phyloP scores from a whole-genome alignment of 495 filamentous ascomycete genomes.

The Annulohypoxylon maeteangense region DNA sequence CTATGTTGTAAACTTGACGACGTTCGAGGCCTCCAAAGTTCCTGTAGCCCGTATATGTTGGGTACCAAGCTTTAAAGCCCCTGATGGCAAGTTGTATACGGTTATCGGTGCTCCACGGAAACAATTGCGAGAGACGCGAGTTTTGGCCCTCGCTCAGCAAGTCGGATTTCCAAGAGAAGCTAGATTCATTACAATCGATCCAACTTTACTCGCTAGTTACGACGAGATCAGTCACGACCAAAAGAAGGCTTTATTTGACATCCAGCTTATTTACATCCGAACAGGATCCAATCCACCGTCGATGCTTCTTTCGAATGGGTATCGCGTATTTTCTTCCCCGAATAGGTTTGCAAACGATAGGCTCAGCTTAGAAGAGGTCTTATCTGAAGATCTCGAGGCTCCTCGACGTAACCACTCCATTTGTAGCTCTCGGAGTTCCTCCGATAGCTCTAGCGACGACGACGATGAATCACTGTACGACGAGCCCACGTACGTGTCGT shows the following conservation, averaged over 20 bases:
- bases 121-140: background rate
- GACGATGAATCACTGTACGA: slow-evolving; percentile 20
- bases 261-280: slow-evolving; percentile 31
- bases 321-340: slow-evolving; percentile 26
- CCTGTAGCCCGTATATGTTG: slow-evolving; percentile 46
- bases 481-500: slow-evolving; percentile 12
- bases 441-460: slow-evolving; percentile 28
- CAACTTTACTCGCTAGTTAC: slow-evolving; percentile 19
- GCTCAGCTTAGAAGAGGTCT: slow-evolving; percentile 19
- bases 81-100: slow-evolving; percentile 44
- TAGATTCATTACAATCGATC: slow-evolving; percentile 11
- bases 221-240: slow-evolving; percentile 12
- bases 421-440: slow-evolving; percentile 3
- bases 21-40: slow-evolving; percentile 30
- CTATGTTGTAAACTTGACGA: slow-evolving; percentile 46
- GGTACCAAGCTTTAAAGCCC: slow-evolving; percentile 43
- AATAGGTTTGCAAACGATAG: slow-evolving; percentile 13
- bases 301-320: background rate
- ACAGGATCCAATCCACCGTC: slow-evolving; percentile 4
- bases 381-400: slow-evolving; percentile 20
- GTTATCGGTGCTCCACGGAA: slow-evolving; percentile 44
- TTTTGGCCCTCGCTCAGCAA: slow-evolving; percentile 23
- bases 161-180: slow-evolving; percentile 28
- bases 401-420: slow-evolving; percentile 10
- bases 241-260: slow-evolving; percentile 34